phyloP scores from a whole-genome alignment of 306 rosid species.

The Sicyos edulis region DNA sequence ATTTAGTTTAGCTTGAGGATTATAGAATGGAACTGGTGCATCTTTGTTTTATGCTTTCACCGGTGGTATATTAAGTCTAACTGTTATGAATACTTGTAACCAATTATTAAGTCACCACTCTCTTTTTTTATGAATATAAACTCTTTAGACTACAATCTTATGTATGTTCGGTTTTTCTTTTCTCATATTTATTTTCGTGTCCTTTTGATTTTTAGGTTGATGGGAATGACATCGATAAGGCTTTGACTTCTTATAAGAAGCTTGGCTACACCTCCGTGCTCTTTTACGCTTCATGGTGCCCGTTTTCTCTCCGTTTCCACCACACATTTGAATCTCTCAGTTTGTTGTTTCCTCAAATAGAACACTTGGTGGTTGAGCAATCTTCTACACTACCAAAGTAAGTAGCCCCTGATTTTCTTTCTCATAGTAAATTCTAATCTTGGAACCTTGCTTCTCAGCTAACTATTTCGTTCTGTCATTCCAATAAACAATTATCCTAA shows the following conservation, averaged over 20 bases:
- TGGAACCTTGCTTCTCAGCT: not conserved
- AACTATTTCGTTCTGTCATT: not conserved
- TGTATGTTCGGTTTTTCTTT: not conserved
- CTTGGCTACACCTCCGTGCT: constrained; percentile 44
- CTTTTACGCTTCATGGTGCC: constrained; percentile 72
- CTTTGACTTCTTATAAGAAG: constrained; percentile 34
- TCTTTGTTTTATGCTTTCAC: not conserved
- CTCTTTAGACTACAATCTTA: not conserved
- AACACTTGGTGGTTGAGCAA: constrained; percentile 60
- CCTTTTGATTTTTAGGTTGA: constrained; percentile 47
- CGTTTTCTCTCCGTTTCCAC: constrained; percentile 45
- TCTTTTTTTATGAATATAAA: too few relatives aligned
- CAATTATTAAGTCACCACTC: too few relatives aligned
- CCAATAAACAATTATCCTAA: too few relatives aligned
- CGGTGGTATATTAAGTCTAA: too few relatives aligned
- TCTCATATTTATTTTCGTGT: constrained; percentile 14
- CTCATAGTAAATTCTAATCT: not conserved
- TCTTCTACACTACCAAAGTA: constrained; percentile 76
- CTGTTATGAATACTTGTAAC: too few relatives aligned
- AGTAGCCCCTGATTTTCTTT: constrained; percentile 25
- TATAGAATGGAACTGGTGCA: not conserved
- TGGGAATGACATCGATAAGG: constrained; percentile 47
- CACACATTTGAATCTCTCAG: constrained; percentile 55
- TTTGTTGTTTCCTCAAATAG: constrained; percentile 60
- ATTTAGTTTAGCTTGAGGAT: not conserved